These are phyloP conservation scores for Exophiala sideris DNA, from an alignment of 2,329 filamentous ascomycete genomes.

Conservation along the genomic window DNA sequence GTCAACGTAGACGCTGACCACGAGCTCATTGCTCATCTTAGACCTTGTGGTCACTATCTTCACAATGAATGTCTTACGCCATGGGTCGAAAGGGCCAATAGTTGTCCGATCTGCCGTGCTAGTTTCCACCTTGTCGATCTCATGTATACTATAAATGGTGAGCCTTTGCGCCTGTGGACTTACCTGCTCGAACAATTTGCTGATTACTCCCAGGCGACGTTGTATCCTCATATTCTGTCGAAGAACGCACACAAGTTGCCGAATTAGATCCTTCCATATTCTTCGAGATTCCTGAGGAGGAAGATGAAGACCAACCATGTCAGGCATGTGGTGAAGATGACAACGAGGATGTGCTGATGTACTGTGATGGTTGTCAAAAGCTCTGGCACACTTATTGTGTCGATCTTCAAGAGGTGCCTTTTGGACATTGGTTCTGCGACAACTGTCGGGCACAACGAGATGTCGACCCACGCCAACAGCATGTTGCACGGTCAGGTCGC, in stretches of 20 bases:
- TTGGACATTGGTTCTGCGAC: slow-evolving; percentile 86
- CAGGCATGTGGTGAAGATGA: slow-evolving; percentile 78
- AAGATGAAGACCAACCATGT: slow-evolving; percentile 68
- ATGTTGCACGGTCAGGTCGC: slow-evolving; percentile 33
- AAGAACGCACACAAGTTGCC: slow-evolving; percentile 66
- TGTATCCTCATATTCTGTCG: slow-evolving; percentile 55
- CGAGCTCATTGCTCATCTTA: slow-evolving; percentile 55
- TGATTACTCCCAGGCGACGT: slow-evolving; percentile 46
- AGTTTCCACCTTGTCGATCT: slow-evolving; percentile 88
- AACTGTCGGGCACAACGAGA: slow-evolving; percentile 61
- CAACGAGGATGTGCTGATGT: slow-evolving; percentile 77
- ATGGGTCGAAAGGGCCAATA: slow-evolving; percentile 96
- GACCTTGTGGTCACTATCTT: slow-evolving; percentile 83
- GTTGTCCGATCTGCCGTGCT: slow-evolving; percentile 93
- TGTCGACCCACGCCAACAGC: slow-evolving; percentile 36
- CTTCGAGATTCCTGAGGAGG: slow-evolving; percentile 63
- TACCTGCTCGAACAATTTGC: slow-evolving; percentile 6
- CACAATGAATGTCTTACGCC: slow-evolving; percentile 90
- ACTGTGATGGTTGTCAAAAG: slow-evolving; percentile 88
- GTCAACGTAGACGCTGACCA: slow-evolving; percentile 28
- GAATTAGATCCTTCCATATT: slow-evolving; percentile 83
- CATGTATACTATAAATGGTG: slow-evolving; percentile 75
- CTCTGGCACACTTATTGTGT: slow-evolving; percentile 91
- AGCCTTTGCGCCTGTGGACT: slow-evolving; percentile 35
- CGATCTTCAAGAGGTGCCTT: slow-evolving; percentile 72